Evolutionary conservation across 2,329 filamentous ascomycete species (phyloP).

Genomic region (Pochonia chlamydosporia): DNA sequence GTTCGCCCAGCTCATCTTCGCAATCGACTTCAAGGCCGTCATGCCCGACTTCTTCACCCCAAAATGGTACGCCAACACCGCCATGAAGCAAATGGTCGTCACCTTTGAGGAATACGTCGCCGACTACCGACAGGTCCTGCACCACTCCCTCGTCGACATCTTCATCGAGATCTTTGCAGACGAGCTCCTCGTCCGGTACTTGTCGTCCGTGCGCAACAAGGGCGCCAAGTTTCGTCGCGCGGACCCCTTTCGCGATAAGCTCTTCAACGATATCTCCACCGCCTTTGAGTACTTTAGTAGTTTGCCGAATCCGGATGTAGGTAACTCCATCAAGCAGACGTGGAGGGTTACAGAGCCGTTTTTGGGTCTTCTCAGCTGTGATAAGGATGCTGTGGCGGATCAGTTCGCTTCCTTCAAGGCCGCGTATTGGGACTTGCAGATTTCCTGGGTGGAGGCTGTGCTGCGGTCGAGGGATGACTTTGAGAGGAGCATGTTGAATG

Average conservation of each 20-base stretch:
- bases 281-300: slow-evolving; percentile 84
- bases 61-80: slow-evolving; percentile 79
- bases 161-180: slow-evolving; percentile 91
- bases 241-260: slow-evolving; percentile 87
- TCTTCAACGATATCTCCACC: slow-evolving; percentile 86
- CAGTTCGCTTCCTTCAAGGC: slow-evolving; percentile 80
- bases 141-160: slow-evolving; percentile 83
- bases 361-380: slow-evolving; percentile 70
- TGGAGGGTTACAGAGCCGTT: slow-evolving; percentile 90
- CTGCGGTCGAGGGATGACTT: slow-evolving; percentile 86
- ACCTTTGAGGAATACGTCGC: slow-evolving; percentile 93
- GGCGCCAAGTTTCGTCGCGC: slow-evolving; percentile 79
- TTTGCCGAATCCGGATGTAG: slow-evolving; percentile 65
- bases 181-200: slow-evolving; percentile 81
- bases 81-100: slow-evolving; percentile 88
- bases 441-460: slow-evolving; percentile 93
- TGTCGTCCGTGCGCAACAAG: slow-evolving; percentile 80
- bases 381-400: slow-evolving; percentile 65
- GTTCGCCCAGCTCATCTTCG: slow-evolving; percentile 83
- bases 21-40: slow-evolving; percentile 79
- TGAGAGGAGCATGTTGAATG: slow-evolving; percentile 81
- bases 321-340: slow-evolving; percentile 72
- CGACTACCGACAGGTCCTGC: slow-evolving; percentile 79
- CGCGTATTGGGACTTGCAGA: slow-evolving; percentile 88
- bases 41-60: slow-evolving; percentile 87